A percentile compares a stretch with the other conserved stretches of the same genome.
phyloP scores from a whole-genome alignment of 306 rosid species.

The Rubus idaeus region DNA sequence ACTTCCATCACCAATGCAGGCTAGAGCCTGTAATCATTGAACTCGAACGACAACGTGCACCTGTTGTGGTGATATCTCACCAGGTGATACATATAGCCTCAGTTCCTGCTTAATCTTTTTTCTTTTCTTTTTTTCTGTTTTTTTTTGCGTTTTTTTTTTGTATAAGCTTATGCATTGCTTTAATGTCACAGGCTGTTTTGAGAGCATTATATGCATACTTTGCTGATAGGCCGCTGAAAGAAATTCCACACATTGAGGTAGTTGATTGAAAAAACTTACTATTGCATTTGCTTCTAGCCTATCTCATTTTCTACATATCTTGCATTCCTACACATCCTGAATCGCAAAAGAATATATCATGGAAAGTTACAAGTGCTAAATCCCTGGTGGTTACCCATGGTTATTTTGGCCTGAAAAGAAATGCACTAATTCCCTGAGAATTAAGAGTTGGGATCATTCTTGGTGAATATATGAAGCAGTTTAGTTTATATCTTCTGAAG shows the following conservation, averaged over 20 bases:
- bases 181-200: slow-evolving; percentile 79
- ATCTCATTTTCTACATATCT: background rate
- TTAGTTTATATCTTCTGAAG: background rate
- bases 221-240: slow-evolving; percentile 94
- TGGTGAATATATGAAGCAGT: background rate
- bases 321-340: background rate
- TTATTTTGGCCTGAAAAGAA: background rate
- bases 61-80: slow-evolving; percentile 95
- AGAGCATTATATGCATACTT: slow-evolving; percentile 96
- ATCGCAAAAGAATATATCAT: background rate
- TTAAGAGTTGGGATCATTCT: background rate
- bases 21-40: slow-evolving; percentile 97
- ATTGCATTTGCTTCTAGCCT: background rate
- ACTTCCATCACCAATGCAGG: slow-evolving; percentile 50
- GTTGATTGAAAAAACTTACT: slow-evolving; percentile 5
- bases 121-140: background rate
- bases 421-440: background rate
- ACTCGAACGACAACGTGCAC: slow-evolving; percentile 97
- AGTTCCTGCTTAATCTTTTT: background rate
- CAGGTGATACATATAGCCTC: slow-evolving; percentile 51
- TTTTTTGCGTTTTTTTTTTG: slow-evolving; percentile 4
- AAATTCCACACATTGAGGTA: slow-evolving; percentile 97
- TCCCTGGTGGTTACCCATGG: background rate
- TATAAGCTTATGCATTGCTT: slow-evolving; percentile 11
- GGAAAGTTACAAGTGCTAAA: background rate